Evolutionary conservation across 129 eudicot genomes (phyloP), one percentile per base, ranked within the genome.

Genomic region (Tagetes patula): DNA sequence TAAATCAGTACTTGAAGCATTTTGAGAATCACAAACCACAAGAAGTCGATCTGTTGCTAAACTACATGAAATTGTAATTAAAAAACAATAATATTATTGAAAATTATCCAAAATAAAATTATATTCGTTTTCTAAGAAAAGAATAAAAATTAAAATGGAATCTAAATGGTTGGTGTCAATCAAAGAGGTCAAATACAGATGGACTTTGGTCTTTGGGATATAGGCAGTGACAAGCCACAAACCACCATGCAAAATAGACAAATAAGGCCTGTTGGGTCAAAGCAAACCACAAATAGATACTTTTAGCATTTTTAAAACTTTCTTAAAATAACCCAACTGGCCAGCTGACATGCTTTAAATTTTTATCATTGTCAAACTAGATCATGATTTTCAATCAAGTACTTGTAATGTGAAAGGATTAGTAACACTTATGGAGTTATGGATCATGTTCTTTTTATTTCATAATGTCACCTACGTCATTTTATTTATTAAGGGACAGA

Each of bases 171-270:
- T 31, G 61, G 82, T 71, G 8, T 54, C 43, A 65, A 65, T 72
- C 69, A 72, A 72, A 72, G 78, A 47, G 68, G 78, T 72, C 74
- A 79, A 70, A 72, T 66, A 72, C 61, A 72, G 52, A 68, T 45
- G 72, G 54, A 13, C 33, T 3, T 47, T 1, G 48, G 48, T 43
- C 48, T 43, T 43, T 43, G 48, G 48, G 52, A 20, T 20, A 20
- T 20, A 20, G 27, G 52, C 31, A 34, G 70, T 77, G 81, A 77
- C 81, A 77, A 77, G 70, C 63, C 78, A 68, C 77, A 79, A 79
- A 65, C 65, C 50, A 55, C 67, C 82, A 79, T 79, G 78, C 69
- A 65, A 13, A 50, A 79, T 72, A 7, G 82, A 79, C 82, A 79
- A 72, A 73, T 6, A 11, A 30, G 7, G 39, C 53, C 62, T 72